Evolutionary conservation across 495 filamentous ascomycete genomes (phyloP).

Genomic region (Tuber indicum): DNA sequence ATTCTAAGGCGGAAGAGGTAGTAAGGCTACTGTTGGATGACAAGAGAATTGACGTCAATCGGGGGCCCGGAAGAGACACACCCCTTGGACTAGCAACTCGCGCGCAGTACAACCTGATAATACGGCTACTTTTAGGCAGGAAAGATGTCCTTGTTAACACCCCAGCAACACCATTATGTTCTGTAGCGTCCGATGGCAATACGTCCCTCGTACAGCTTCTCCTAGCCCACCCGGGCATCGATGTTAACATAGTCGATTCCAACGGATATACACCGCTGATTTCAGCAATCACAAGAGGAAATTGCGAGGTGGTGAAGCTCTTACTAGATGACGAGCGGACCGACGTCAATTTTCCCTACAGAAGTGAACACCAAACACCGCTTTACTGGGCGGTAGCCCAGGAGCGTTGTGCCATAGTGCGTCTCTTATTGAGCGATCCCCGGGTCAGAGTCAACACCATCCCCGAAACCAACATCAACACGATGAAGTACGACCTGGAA

Average conservation of each 20-base stretch:
- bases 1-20: neutral
- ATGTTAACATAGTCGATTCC: neutral
- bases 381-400: neutral
- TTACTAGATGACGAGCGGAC: neutral
- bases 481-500: neutral
- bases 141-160: neutral
- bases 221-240: neutral
- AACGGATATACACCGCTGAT: neutral
- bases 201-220: neutral
- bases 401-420: neutral
- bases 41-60: neutral
- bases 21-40: neutral
- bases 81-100: neutral
- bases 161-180: neutral
- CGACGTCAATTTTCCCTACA: neutral
- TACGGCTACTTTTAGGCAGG: neutral
- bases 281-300: neutral
- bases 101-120: neutral
- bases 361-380: neutral
- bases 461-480: neutral
- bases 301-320: neutral
- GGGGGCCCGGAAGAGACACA: neutral
- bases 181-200: neutral
- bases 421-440: neutral
- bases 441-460: neutral